Evolutionary conservation across 1,284 basidiomycete species (phyloP), one percentile per base, ranked within the genome.

Genomic region (Cystobasidium slooffiae): DNA sequence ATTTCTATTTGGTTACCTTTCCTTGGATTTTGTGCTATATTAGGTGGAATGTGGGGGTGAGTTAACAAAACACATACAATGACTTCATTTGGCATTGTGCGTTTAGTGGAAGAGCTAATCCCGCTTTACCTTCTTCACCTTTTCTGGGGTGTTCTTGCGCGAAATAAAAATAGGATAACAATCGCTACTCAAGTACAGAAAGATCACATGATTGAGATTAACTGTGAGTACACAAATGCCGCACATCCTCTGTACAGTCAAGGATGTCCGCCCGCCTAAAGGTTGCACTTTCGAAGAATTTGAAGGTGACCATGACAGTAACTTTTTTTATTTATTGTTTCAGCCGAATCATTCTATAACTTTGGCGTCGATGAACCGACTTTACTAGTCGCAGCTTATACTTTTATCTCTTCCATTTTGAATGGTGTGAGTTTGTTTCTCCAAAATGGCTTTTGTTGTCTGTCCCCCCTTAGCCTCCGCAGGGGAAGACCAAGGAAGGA

Each of bases 301-400:
- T n/a, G n/a, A n/a, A n/a, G n/a, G n/a, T n/a, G n/a, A n/a, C n/a
- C n/a, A n/a, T n/a, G n/a, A n/a, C n/a, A n/a, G n/a, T n/a, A n/a
- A n/a, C n/a, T n/a, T n/a, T n/a, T n/a, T n/a, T 24, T 31, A 24
- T 16, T 59, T 20, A 14, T 18, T 16, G 16, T 31, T 31, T 3
- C 39, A 61, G 59, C 59, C 20, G 31, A 62, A 14, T 22, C 12
- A 18, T 65, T 65, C 63, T 65, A 65, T 31, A 22, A 52, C 10
- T 65, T 65, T 65, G 63, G 44, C 1, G 31, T 65, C 10, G 14
- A 52, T 43, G 10, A 65, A n/a, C 63, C 63, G 12, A 49, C 63
- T 18, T 47, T 65, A n/a, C 63, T 65, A n/a, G 63, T 65, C 41
- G 63, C 63, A 20, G 47, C 47, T 14, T 65, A 49, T 47, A 65